phyloP scores from a whole-genome alignment of 1,284 basidiomycete species.

The Lignosus rhinocerotis region DNA sequence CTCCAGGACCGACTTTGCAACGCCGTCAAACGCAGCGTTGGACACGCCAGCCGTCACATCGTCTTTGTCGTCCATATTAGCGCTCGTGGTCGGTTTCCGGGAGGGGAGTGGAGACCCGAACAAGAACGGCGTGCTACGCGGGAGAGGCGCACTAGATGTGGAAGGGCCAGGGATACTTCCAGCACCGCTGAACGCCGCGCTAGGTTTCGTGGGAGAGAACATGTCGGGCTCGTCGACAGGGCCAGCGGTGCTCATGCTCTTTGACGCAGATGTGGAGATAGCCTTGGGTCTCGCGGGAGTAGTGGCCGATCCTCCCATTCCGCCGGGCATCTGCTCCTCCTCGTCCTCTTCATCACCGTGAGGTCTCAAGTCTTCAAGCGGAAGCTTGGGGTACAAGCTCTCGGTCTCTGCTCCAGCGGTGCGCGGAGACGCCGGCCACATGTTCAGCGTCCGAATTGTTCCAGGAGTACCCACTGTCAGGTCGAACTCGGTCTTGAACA shows the following conservation, averaged over 20 bases:
- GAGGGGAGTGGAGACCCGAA: slow-evolving; percentile 72
- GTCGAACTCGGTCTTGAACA: slow-evolving; percentile 66
- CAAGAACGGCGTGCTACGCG: slow-evolving; percentile 53
- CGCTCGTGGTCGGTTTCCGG: slow-evolving; percentile 34
- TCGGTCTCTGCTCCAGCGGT: background rate
- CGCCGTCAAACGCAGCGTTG: slow-evolving; percentile 59
- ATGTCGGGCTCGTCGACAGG: slow-evolving; percentile 37
- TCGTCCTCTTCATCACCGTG: slow-evolving; percentile 8
- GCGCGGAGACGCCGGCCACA: slow-evolving; percentile 49
- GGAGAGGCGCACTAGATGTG: slow-evolving; percentile 15
- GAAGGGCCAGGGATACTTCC: background rate
- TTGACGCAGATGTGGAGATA: slow-evolving; percentile 1
- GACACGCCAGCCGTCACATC: slow-evolving; percentile 36
- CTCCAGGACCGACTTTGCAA: slow-evolving; percentile 64
- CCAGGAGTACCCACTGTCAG: slow-evolving; percentile 58
- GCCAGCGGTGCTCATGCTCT: slow-evolving; percentile 27
- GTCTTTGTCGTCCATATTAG: background rate
- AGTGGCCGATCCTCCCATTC: slow-evolving; percentile 25
- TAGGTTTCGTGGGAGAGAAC: slow-evolving; percentile 37
- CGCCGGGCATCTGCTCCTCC: slow-evolving; percentile 38
- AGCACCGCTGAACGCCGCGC: background rate
- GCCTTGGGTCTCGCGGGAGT: slow-evolving; percentile 12
- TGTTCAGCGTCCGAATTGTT: slow-evolving; percentile 32
- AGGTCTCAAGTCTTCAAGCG: slow-evolving; percentile 40
- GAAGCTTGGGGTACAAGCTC: slow-evolving; percentile 45